Evolutionary conservation across 768 basidiomycete genomes (phyloP), one percentile per base, ranked within the genome.

Genomic region (Tulasnella sp.): DNA sequence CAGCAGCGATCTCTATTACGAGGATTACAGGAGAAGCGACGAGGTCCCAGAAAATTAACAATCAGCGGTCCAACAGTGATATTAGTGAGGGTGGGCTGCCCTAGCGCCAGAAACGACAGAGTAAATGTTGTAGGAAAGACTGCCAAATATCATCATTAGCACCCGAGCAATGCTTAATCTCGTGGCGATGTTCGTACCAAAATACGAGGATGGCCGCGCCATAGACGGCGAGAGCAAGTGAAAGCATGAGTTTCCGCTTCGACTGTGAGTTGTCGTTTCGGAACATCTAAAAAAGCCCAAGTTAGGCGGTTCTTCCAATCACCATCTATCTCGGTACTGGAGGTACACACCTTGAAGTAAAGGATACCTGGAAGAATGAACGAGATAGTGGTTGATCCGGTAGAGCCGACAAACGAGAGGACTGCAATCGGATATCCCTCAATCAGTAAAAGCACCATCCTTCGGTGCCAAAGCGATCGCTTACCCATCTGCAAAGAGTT

Each of bases 311-410:
- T 70, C 23, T 20, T 35, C 20, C 11, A 23, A n/a, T 42, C 2
- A 23, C 2, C 5, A 48, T 67, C n/a, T 51, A n/a, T 46, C 20
- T 78, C 39, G 77, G 48, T 61, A 70, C 11, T 26, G 13, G 35
- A 29, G n/a, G 55, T 20, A 77, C 85, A 81, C 81, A 92, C 93
- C 91, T 94, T 92, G 92, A 94, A 98, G 86, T 93, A 98, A 83
- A 98, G 93, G 73, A 96, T 85, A 1, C 95, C 96, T 0, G 96
- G 96, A 46, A 98, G 88, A 82, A 99, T 98, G 85, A 98, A 99
- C 1, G 94, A 96, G 78, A 99, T 95, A 26, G 96, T 97, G 35
- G 96, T 98, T 18, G 95, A 97, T 16, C 98, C 98, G 0, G 96
- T 98, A 32, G 95, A 92, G 1, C 98, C 98, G 48, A 99, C 97